Evolutionary conservation across 441 rosid genomes (phyloP).

Genomic region (Pelargonium exstipulatum): DNA sequence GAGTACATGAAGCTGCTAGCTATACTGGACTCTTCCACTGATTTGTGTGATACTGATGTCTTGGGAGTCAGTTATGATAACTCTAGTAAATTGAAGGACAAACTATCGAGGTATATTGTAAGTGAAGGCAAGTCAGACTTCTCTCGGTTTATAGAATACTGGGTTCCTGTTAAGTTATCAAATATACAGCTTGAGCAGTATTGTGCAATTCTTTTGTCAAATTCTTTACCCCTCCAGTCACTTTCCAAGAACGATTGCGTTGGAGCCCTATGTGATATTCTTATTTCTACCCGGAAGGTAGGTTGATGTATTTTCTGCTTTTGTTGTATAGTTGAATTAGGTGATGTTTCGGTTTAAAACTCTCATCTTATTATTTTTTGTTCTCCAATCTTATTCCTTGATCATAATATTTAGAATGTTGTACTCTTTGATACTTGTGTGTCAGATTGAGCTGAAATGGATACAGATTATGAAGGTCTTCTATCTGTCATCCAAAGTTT

Average conservation of each 20-base stretch:
- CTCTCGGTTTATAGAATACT: slow-evolving; percentile 64
- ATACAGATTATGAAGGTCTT: background rate
- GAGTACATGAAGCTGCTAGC: slow-evolving; percentile 32
- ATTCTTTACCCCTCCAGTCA: slow-evolving; percentile 53
- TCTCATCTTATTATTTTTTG: too few species aligned
- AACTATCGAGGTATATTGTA: slow-evolving; percentile 32
- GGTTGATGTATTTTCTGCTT: slow-evolving; percentile 16
- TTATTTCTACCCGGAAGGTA: slow-evolving; percentile 66
- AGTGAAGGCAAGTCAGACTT: slow-evolving; percentile 37
- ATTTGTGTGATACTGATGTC: slow-evolving; percentile 16
- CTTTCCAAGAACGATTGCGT: slow-evolving; percentile 48
- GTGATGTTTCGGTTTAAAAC: slow-evolving; percentile 10
- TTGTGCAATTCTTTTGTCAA: slow-evolving; percentile 61
- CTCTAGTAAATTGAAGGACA: slow-evolving; percentile 38
- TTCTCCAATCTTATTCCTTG: too few species aligned
- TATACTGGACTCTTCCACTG: slow-evolving; percentile 30
- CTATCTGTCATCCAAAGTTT: background rate
- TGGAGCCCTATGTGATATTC: slow-evolving; percentile 57
- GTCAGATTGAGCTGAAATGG: background rate
- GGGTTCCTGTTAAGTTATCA: slow-evolving; percentile 87
- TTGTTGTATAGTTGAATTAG: slow-evolving; percentile 15
- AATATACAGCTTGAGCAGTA: slow-evolving; percentile 86
- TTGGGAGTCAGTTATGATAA: slow-evolving; percentile 25
- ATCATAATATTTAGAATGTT: too few species aligned
- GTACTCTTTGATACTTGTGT: background rate